These are phyloP conservation scores for Cyclotella cryptica DNA, from an alignment of 108 stramenopile species.

Conservation along the genomic window DNA sequence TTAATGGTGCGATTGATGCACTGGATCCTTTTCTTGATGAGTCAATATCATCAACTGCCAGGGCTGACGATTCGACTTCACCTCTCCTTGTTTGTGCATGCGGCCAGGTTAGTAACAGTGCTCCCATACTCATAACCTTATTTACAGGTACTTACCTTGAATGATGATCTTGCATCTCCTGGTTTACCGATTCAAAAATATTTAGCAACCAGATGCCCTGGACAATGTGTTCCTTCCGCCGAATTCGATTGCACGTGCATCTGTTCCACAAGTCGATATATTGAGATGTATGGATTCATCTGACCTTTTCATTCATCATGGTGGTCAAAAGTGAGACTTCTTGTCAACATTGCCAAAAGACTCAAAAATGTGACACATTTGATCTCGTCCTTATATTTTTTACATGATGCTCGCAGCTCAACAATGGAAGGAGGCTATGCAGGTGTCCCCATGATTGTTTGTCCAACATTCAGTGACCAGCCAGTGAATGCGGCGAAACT, in stretches of 20 bases:
- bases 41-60: constrained; percentile 13
- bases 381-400: background rate
- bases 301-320: constrained; percentile 38
- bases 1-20: constrained; percentile 32
- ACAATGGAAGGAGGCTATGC: constrained; percentile 26
- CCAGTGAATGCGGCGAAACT: constrained; percentile 41
- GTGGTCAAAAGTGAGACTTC: constrained; percentile 20
- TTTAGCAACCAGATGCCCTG: constrained; percentile 1
- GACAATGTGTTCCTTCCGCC: constrained; percentile 21
- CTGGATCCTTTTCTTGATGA: constrained; percentile 3
- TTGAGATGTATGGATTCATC: constrained; percentile 22
- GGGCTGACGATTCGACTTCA: constrained; percentile 15
- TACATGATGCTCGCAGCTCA: background rate
- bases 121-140: no score
- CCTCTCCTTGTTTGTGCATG: constrained; percentile 16
- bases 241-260: constrained; percentile 26
- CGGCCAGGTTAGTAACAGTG: constrained; percentile 7
- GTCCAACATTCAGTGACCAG: constrained; percentile 30
- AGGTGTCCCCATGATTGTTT: constrained; percentile 23
- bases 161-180: no score
- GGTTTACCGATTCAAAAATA: no score
- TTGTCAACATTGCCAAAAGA: background rate
- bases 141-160: no score
- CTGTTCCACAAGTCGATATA: constrained; percentile 36
- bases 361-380: background rate